Evolutionary conservation across 2,329 filamentous ascomycete genomes (phyloP).

Genomic region (Neopestalotiopsis sp.): DNA sequence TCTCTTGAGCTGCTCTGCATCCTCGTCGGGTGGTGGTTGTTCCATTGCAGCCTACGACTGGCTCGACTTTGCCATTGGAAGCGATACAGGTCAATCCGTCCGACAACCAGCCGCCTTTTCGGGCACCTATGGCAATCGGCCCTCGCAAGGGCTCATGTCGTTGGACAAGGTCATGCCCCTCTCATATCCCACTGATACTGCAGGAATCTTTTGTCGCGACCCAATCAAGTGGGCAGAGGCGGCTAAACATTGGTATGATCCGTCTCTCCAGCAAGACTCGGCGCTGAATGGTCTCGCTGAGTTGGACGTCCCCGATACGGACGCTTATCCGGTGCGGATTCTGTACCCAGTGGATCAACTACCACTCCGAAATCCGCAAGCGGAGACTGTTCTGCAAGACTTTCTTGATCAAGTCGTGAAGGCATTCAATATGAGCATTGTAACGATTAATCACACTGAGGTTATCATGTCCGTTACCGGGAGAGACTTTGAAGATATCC

Average conservation of each 20-base stretch:
- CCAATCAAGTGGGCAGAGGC: constrained; percentile 39
- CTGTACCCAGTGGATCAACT: constrained; percentile 47
- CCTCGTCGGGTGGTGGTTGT: constrained; percentile 38
- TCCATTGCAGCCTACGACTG: constrained; percentile 44
- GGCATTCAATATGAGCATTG: neutral
- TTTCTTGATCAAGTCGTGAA: neutral
- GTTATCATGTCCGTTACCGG: neutral
- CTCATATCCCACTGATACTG: constrained; percentile 32
- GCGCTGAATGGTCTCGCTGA: constrained; percentile 43
- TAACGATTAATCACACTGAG: neutral
- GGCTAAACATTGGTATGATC: constrained; percentile 43
- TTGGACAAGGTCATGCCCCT: constrained; percentile 32
- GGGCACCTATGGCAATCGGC: constrained; percentile 35
- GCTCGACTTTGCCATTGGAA: constrained; percentile 45
- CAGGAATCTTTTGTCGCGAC: constrained; percentile 33
- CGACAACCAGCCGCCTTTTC: constrained; percentile 32
- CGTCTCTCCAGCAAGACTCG: constrained; percentile 38
- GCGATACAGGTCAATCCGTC: constrained; percentile 33
- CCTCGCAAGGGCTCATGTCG: constrained; percentile 32
- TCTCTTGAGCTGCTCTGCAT: constrained; percentile 34
- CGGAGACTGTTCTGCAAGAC: neutral
- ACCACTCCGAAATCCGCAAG: constrained; percentile 41
- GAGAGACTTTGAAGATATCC: constrained; percentile 26
- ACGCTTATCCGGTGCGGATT: constrained; percentile 42
- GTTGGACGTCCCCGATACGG: constrained; percentile 39